phyloP scores from a whole-genome alignment of 805 yeast species.

The Pichia rugopelliculosa region DNA sequence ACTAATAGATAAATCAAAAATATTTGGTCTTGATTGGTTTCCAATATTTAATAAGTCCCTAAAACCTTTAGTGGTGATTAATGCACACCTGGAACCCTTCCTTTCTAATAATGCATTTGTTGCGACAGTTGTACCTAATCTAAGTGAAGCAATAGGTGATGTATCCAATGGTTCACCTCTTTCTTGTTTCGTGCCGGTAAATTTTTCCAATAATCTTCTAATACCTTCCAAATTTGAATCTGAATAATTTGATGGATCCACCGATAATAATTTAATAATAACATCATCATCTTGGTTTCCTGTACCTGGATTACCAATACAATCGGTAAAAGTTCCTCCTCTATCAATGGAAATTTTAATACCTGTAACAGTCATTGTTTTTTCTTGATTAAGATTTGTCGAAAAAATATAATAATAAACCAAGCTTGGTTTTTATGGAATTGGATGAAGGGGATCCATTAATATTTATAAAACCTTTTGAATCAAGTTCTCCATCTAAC shows the following conservation, averaged over 20 bases:
- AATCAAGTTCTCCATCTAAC: too few species aligned
- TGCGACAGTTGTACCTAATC: conserved; percentile 94
- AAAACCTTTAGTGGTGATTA: conserved; percentile 83
- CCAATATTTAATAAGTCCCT: conserved; percentile 78
- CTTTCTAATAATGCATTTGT: conserved; percentile 90
- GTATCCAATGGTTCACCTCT: conserved; percentile 55
- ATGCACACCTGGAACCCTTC: conserved; percentile 82
- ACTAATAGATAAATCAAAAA: conserved; percentile 71
- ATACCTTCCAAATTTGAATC: conserved; percentile 95
- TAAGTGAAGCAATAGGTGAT: conserved; percentile 53
- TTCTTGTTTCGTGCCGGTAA: conserved; percentile 47
- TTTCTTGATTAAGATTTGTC: too few species aligned
- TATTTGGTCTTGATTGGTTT: conserved; percentile 84
- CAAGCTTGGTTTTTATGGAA: too few species aligned
- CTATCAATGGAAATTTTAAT: conserved; percentile 23
- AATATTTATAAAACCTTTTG: too few species aligned
- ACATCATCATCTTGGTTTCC: conserved; percentile 47
- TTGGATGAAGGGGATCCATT: neutral
- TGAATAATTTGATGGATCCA: conserved; percentile 75
- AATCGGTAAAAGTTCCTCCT: conserved; percentile 91
- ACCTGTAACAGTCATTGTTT: conserved; percentile 2
- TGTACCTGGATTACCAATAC: conserved; percentile 47
- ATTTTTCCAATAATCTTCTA: conserved; percentile 61
- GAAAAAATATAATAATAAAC: too few species aligned
- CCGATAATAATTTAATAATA: conserved; percentile 73